Conservation (phyloP, 177 flowering plant species). For the Tripterygium wilfordii region DNA sequence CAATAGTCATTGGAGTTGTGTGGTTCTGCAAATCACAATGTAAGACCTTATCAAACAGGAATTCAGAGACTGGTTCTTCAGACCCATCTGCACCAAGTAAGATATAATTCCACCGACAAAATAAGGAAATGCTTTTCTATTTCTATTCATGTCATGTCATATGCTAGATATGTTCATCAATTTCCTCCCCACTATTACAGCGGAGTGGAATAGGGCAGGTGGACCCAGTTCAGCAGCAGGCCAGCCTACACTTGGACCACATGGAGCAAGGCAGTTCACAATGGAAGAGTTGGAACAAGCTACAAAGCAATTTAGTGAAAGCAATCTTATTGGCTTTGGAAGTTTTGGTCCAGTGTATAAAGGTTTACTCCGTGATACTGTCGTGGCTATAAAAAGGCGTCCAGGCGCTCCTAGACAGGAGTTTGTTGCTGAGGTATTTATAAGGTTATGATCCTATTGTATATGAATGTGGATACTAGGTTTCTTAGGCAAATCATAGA, state of each 20-base stretch:
- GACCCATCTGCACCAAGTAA: slow-evolving; percentile 69
- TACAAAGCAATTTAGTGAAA: slow-evolving; percentile 45
- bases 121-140: background rate
- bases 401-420: slow-evolving; percentile 33
- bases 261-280: slow-evolving; percentile 40
- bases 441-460: too few species aligned
- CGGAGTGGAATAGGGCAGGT: slow-evolving; percentile 40
- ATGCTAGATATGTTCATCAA: background rate
- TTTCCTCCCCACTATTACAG: slow-evolving; percentile 13
- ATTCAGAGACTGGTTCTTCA: slow-evolving; percentile 65
- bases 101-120: background rate
- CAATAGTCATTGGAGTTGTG: slow-evolving; percentile 22
- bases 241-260: slow-evolving; percentile 20
- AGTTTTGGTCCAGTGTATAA: slow-evolving; percentile 59
- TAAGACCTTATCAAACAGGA: slow-evolving; percentile 33
- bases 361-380: slow-evolving; percentile 61
- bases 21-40: slow-evolving; percentile 33
- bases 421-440: slow-evolving; percentile 50
- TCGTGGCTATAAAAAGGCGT: slow-evolving; percentile 66
- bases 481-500: too few species aligned
- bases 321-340: slow-evolving; percentile 53
- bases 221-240: slow-evolving; percentile 25
- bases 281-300: slow-evolving; percentile 63
- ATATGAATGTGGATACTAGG: too few species aligned
- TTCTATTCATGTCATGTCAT: background rate